These are phyloP conservation scores for Crithidia acanthocephali DNA, from an alignment of 208 protist species.

Conservation along the genomic window DNA sequence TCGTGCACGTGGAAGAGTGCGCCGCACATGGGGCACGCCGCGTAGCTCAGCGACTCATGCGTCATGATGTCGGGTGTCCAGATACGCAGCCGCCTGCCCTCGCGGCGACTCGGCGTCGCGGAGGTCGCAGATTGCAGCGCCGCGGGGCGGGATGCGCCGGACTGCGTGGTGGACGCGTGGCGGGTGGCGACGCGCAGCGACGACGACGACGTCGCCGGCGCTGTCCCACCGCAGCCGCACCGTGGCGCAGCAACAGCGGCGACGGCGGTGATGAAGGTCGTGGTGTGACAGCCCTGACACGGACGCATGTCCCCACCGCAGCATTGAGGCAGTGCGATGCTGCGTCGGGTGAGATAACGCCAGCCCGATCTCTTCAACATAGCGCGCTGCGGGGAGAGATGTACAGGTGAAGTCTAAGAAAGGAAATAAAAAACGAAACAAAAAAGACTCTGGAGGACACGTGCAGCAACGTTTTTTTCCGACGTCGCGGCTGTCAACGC, in stretches of 20 bases:
- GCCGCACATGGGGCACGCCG: conserved; percentile 68
- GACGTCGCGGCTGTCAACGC: too few relatives aligned
- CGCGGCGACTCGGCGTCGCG: background rate
- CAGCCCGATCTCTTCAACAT: conserved; percentile 6
- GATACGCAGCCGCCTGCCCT: conserved; percentile 32
- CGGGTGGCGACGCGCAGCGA: background rate
- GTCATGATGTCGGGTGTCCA: conserved; percentile 48
- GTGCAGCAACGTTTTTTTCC: too few relatives aligned
- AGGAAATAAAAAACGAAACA: too few relatives aligned
- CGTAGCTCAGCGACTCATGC: conserved; percentile 72
- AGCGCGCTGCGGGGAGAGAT: background rate
- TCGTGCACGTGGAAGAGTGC: conserved; percentile 55
- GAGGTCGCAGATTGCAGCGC: background rate
- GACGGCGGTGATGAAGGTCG: background rate
- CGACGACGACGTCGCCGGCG: background rate
- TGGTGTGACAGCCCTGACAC: background rate
- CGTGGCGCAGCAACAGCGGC: background rate
- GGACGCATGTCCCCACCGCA: background rate
- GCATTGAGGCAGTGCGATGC: background rate
- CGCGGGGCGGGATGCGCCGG: background rate
- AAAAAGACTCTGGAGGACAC: too few relatives aligned
- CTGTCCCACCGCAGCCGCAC: background rate
- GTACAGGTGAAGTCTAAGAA: too few relatives aligned
- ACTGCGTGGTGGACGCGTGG: background rate
- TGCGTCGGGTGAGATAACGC: background rate